Evolutionary conservation across 106 monocot species (phyloP), one percentile per base, ranked within the genome.

Genomic region (Posidonia australis): DNA sequence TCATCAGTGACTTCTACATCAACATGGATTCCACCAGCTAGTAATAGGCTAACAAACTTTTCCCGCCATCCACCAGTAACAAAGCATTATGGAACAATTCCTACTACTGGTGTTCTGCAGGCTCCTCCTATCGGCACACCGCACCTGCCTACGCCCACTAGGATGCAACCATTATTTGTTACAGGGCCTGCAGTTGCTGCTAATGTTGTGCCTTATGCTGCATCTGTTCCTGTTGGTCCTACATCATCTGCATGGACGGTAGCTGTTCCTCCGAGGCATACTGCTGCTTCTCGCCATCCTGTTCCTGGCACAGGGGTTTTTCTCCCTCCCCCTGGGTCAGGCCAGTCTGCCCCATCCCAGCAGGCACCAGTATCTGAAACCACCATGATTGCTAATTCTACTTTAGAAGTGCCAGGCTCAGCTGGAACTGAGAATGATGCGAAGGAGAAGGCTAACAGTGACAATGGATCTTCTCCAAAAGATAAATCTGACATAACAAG

Each of bases 221-320:
- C 57, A 18, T 54, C 79, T 6, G 44, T 75, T 20, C 66, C 73
- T 13, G 43, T 62, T 55, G 64, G 74, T 27, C 73, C 73, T 14
- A 20, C 74, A 20, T 25, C 80, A 27, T 16, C 73, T 51, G 69
- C 66, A 3, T 76, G 72, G 76, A 59, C 60, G 2, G 75, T 64
- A 29, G 11, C 76, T 62, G 65, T 58, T 74, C 71, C 74, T 41
- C 70, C 76, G 4, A 66, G 84, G 65, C 74, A 73, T 24, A 18
- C 76, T 30, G 70, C 45, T 0, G 31, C 79, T 26, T 66, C 79
- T 14, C 77, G 77, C 46, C 60, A 62, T 22, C 80, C 67, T 31
- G 63, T 76, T 54, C 80, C 80, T 25, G 87, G 87, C 45, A 87
- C 87, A 18, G 87, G 87, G 13, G 87, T 87, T 45, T 87, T 87